phyloP scores from a whole-genome alignment of 73 alveolate species.

The Stentor roeselii region DNA sequence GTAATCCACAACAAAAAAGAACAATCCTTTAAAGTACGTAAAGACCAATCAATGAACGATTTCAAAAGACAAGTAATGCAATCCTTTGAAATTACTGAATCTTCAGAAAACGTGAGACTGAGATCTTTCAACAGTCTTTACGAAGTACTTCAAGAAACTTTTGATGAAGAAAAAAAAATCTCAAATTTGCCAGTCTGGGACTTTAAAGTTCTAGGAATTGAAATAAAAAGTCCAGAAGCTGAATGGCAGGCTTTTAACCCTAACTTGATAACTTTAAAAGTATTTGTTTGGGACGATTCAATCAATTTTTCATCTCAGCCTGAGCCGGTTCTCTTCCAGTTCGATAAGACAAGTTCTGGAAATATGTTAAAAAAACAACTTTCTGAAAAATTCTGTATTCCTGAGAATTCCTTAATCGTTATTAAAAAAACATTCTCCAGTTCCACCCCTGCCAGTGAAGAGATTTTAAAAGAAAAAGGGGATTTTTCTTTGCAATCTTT shows the following conservation, averaged over 20 bases:
- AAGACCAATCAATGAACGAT: not conserved
- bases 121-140: not conserved
- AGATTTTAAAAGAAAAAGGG: not conserved
- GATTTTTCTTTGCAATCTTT: not conserved
- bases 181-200: not conserved
- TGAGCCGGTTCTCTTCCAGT: not conserved
- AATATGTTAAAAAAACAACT: not conserved
- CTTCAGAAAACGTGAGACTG: constrained; percentile 14
- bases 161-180: constrained; percentile 19
- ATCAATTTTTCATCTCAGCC: not conserved
- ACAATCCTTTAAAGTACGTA: not conserved
- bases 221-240: not conserved
- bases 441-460: not conserved
- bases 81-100: not conserved
- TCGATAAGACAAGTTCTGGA: not conserved
- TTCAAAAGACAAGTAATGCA: not conserved
- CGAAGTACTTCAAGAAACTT: constrained; percentile 12
- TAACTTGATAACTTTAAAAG: not conserved
- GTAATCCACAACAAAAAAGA: not conserved
- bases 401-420: not conserved
- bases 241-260: constrained; percentile 4
- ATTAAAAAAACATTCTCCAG: not conserved
- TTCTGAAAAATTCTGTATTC: not conserved
- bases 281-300: not conserved
- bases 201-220: constrained; percentile 25